Evolutionary conservation across 1,284 basidiomycete species (phyloP), one percentile per base, ranked within the genome.

Genomic region (Puccinia polysora): DNA sequence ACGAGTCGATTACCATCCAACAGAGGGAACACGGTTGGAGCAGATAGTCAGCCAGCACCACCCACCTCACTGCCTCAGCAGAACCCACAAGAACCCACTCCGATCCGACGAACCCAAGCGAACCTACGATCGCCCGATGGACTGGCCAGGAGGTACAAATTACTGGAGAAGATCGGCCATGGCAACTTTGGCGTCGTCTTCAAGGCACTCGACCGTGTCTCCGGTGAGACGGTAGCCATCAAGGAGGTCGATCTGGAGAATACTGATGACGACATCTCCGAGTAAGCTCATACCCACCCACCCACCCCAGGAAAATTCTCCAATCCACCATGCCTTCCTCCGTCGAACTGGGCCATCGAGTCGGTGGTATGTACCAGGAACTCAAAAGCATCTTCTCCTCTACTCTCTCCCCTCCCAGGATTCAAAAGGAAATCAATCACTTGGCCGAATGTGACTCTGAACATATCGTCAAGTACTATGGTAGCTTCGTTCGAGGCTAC

Each of bases 381-480:
- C n/a, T n/a, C n/a, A n/a, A n/a, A n/a, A n/a, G n/a, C n/a, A n/a
- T n/a, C n/a, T n/a, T 45, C n/a, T 45, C 40, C 34, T 25, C 30
- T 34, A 14, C 5, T 55, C 23, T 52, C 30, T 4, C 40, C 6
- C 15, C 32, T 55, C 55, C 14, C 15, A 67, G 67, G 30, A 70
- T 62, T 23, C 67, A 70, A 34, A 49, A 70, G 30, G 67, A 70
- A 47, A 70, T 70, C 15, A 60, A 45, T 18, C 67, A 70, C 60
- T n/a, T 70, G 5, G 36, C 67, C 7, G 56, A 59, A 14, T 70
- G 67, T 38, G 45, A 70, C 15, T 70, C 56, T 10, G 56, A 70
- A 60, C 56, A 60, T 30, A 60, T 70, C 49, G 67, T 70, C 40
- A 59, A 60, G 56, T 70, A 70, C n/a, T 70, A 70, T 52, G 67